These are phyloP conservation scores for Picochlorum sp. DNA, from an alignment of 139 green algal genomes.

Conservation along the genomic window DNA sequence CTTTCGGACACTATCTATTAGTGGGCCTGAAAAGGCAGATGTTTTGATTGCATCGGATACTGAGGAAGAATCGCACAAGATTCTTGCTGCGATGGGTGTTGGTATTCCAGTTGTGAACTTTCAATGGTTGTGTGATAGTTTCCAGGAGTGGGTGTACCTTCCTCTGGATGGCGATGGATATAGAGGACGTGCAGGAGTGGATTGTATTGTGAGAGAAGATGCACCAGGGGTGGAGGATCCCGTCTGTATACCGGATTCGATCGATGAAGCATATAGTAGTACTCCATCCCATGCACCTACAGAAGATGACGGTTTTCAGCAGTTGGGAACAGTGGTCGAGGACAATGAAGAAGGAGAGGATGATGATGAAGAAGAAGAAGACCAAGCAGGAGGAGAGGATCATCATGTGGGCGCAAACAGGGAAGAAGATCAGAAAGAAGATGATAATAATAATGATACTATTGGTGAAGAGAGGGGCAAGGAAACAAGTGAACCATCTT, in stretches of 20 bases:
- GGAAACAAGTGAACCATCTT: neutral
- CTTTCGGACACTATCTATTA: too few relatives aligned
- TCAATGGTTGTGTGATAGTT: conserved; percentile 9
- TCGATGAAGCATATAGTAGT: too few relatives aligned
- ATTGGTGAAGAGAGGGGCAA: neutral
- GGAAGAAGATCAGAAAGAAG: neutral
- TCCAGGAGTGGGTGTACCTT: conserved; percentile 6
- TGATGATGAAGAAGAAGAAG: neutral
- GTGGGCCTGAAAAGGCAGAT: too few relatives aligned
- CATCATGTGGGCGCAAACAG: neutral
- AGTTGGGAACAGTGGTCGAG: neutral
- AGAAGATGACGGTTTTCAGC: neutral
- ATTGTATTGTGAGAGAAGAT: conserved; percentile 5
- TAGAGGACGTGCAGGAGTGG: neutral
- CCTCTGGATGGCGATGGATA: neutral
- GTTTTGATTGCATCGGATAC: too few relatives aligned
- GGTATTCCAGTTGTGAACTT: conserved; percentile 11
- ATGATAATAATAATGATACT: neutral
- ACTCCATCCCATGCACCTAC: too few relatives aligned
- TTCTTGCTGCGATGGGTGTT: neutral
- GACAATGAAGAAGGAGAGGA: neutral
- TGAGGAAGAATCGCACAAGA: neutral
- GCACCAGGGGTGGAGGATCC: neutral
- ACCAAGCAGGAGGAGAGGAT: neutral
- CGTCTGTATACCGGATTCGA: neutral